These are phyloP conservation scores for Crassisporium funariophilum DNA, from an alignment of 768 basidiomycete genomes.

Conservation along the genomic window DNA sequence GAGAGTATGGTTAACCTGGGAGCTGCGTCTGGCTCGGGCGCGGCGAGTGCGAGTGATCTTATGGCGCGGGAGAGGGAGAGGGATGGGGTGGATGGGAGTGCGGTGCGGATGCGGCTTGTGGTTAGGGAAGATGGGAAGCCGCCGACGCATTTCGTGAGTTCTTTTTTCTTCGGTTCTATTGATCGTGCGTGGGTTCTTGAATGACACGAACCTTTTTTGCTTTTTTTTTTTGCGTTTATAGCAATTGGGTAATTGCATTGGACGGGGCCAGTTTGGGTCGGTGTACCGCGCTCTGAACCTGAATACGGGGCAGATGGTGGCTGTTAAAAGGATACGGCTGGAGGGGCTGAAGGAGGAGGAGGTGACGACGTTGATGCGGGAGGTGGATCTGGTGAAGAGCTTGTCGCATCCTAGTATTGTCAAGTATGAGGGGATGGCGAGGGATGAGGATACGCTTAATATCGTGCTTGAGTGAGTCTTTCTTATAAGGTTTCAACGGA, in stretches of 20 bases:
- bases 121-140: constrained; percentile 82
- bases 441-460: constrained; percentile 85
- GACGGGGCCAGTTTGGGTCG: constrained; percentile 94
- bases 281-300: constrained; percentile 95
- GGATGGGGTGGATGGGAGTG: constrained; percentile 65
- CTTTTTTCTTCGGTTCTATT: constrained; percentile 3
- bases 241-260: constrained; percentile 99
- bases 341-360: constrained; percentile 92
- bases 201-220: constrained; percentile 9
- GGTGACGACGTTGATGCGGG: constrained; percentile 87
- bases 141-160: constrained; percentile 79
- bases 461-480: constrained; percentile 89
- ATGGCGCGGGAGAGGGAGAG: constrained; percentile 62
- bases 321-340: constrained; percentile 93
- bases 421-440: constrained; percentile 94
- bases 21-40: constrained; percentile 45
- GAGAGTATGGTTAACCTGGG: constrained; percentile 74
- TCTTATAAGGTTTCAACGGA: constrained; percentile 9
- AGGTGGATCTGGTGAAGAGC: constrained; percentile 91
- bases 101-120: constrained; percentile 67
- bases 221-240: constrained; percentile 34
- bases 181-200: not conserved
- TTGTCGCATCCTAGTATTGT: constrained; percentile 94
- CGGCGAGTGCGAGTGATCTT: constrained; percentile 68
- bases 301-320: constrained; percentile 96